These are phyloP conservation scores for Aspergillus proliferans DNA, from an alignment of 2,329 filamentous ascomycete genomes.

Conservation along the genomic window DNA sequence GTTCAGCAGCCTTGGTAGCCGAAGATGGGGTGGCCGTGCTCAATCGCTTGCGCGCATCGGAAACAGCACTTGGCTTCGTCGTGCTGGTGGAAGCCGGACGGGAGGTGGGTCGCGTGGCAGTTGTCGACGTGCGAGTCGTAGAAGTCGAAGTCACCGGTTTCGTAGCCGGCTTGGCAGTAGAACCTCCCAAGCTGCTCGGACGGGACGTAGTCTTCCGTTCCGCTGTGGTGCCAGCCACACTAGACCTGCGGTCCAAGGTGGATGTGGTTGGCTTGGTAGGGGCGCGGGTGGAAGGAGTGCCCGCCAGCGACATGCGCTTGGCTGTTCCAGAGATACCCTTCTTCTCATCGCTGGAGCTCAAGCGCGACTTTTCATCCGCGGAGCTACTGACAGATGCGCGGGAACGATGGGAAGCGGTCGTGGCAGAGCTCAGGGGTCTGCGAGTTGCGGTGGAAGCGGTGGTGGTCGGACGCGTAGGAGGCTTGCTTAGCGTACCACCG, in stretches of 20 bases:
- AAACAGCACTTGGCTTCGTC: constrained; percentile 5
- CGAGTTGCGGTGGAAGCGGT: constrained; percentile 24
- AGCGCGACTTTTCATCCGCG: constrained; percentile 37
- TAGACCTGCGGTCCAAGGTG: constrained; percentile 32
- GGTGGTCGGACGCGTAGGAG: constrained; percentile 35
- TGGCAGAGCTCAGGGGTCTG: constrained; percentile 31
- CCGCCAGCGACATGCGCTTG: constrained; percentile 41
- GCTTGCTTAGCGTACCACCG: constrained; percentile 38
- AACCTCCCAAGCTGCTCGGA: constrained; percentile 17
- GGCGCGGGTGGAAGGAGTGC: constrained; percentile 30
- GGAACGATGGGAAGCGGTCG: constrained; percentile 34
- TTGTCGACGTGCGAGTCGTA: constrained; percentile 16
- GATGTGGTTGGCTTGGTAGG: constrained; percentile 28
- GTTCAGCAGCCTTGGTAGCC: constrained; percentile 21
- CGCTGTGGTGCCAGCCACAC: constrained; percentile 28
- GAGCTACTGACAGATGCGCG: constrained; percentile 40
- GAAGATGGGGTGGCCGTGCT: constrained; percentile 27
- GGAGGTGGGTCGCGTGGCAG: constrained; percentile 7
- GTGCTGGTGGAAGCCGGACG: constrained; percentile 12
- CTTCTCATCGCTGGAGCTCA: constrained; percentile 41
- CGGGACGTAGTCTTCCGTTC: constrained; percentile 24
- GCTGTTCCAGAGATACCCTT: constrained; percentile 37
- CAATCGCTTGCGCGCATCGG: constrained; percentile 30
- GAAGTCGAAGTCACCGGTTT: constrained; percentile 22
- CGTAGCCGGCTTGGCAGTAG: constrained; percentile 16